Evolutionary conservation across 495 filamentous ascomycete genomes (phyloP), one percentile per base, ranked within the genome.

Genomic region (Penicillium lagena): DNA sequence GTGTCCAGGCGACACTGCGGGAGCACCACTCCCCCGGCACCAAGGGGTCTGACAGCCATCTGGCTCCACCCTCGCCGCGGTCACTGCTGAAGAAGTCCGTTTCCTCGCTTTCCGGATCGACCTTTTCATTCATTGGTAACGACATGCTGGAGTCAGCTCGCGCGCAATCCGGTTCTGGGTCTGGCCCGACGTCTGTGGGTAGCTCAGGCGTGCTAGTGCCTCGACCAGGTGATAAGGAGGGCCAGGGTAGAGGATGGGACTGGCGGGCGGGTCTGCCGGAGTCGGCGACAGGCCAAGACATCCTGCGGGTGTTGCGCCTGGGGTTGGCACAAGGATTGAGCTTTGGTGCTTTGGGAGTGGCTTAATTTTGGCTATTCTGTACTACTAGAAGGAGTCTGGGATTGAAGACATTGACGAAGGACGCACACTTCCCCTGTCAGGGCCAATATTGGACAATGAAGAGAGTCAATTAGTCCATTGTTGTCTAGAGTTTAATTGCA

Each of bases 201-300:
- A 70, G 74, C 39, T 79, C 75, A 27, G 73, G 72, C 0, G 77
- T 83, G 27, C 56, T 84, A 14, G 70, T 82, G 4, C 65, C 66
- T 12, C 56, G 56, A 15, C 52, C 58, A 1, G 51, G 54, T 31
- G 59, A 59, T 28, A 71, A 76, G 52, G 70, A 67, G 10, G 42
- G 39, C 14, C 46, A 47, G 12, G 63, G 66, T 44, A 70, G 87
- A 40, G 84, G 83, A 1, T 95, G 90, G 90, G 90, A 96, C 66
- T 96, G 90, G 90, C 67, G 90, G 49, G 70, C 66, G 7, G 78
- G 77, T 9, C 60, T 91, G 40, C 56, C 68, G 10, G 77, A 76
- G 36, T 66, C 70, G 28, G 73, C 71, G 9, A 79, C 54, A 41
- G 86, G 79, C 0, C 69, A 76, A 51, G 85, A 90, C 54, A 67